These are phyloP conservation scores for Eragrostis nindensis DNA, from an alignment of 176 grass and related monocot species.

Conservation along the genomic window DNA sequence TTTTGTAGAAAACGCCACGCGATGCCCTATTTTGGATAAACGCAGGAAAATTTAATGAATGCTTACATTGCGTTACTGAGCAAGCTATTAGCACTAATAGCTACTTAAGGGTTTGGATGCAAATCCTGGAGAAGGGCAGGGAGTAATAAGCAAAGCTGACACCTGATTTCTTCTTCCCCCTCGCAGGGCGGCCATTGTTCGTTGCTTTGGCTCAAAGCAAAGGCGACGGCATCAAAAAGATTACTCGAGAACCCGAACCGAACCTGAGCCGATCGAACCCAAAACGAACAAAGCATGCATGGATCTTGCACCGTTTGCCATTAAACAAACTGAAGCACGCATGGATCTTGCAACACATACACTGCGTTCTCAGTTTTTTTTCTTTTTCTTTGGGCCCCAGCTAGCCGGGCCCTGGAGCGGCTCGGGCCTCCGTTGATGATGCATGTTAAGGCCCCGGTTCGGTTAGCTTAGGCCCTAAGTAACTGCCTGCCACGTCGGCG, in stretches of 20 bases:
- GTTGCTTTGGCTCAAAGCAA: constrained; percentile 85
- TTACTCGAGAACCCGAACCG: background rate
- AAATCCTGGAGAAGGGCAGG: fast-evolving
- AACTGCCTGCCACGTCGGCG: constrained; percentile 11
- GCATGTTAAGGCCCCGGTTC: background rate
- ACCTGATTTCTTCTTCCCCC: constrained; percentile 10
- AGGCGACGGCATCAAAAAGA: background rate
- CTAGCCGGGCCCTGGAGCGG: background rate
- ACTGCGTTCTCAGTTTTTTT: background rate
- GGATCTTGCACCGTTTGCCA: background rate
- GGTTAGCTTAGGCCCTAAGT: constrained; percentile 66
- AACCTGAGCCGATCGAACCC: constrained; percentile 15
- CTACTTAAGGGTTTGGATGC: background rate
- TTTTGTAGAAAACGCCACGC: background rate
- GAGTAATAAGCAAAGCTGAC: background rate
- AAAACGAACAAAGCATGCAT: background rate
- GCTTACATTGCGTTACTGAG: no score
- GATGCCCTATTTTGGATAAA: background rate
- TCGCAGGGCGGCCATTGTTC: constrained; percentile 35
- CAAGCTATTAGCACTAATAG: no score
- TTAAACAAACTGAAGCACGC: constrained; percentile 8
- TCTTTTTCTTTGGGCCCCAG: background rate
- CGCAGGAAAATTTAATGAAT: no score
- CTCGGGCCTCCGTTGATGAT: background rate
- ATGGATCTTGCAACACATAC: background rate